Evolutionary conservation across 192 early-diverging fungal genomes (phyloP).

Genomic region (Funneliformis geosporum): DNA sequence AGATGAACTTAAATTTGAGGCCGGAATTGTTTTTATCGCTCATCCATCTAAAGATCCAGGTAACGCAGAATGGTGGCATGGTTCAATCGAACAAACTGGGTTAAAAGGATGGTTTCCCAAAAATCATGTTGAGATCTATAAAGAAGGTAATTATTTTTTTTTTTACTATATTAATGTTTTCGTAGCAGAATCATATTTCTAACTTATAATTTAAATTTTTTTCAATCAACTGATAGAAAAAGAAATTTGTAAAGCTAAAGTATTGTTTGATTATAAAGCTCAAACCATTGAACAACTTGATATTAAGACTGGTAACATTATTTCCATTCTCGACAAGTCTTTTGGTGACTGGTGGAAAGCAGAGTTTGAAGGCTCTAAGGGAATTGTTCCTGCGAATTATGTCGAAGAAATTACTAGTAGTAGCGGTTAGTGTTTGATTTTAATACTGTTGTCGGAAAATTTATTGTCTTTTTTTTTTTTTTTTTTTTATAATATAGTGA

Average conservation of each 20-base stretch:
- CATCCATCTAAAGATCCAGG: slow-evolving; percentile 40
- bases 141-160: slow-evolving; percentile 33
- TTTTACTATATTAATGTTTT: not conserved
- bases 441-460: slow-evolving; percentile 23
- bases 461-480: not conserved
- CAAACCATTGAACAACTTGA: slow-evolving; percentile 58
- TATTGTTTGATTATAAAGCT: slow-evolving; percentile 46
- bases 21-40: slow-evolving; percentile 42
- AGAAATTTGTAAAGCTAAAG: slow-evolving; percentile 46
- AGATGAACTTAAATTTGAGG: slow-evolving; percentile 46
- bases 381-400: slow-evolving; percentile 52
- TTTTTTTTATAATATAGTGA: not conserved
- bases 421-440: slow-evolving; percentile 37
- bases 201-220: not conserved
- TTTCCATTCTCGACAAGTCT: slow-evolving; percentile 59
- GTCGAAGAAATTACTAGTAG: slow-evolving; percentile 45
- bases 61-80: slow-evolving; percentile 54
- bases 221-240: slow-evolving; percentile 15
- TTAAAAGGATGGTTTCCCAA: slow-evolving; percentile 54
- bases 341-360: slow-evolving; percentile 53
- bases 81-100: slow-evolving; percentile 39
- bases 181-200: not conserved
- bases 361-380: slow-evolving; percentile 38
- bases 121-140: slow-evolving; percentile 46
- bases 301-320: slow-evolving; percentile 61